These are phyloP conservation scores for Boletellus deceptivus DNA, from an alignment of 1,284 basidiomycete species.

Conservation along the genomic window DNA sequence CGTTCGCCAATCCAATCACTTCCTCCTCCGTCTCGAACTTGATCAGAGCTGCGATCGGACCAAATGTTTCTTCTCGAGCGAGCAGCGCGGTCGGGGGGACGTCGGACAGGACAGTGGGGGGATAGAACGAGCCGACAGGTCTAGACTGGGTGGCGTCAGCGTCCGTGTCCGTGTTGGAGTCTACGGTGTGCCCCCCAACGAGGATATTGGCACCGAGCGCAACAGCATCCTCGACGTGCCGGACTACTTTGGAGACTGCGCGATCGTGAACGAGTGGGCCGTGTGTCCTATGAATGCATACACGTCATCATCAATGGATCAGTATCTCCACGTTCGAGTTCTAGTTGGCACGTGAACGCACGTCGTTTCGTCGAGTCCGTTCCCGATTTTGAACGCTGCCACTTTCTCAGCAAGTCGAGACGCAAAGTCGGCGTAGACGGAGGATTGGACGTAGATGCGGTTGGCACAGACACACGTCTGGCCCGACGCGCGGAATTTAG, in stretches of 20 bases:
- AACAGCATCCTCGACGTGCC: conserved; percentile 87
- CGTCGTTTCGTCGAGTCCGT: conserved; percentile 81
- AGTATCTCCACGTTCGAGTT: not conserved
- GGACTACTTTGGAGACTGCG: conserved; percentile 84
- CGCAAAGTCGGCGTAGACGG: conserved; percentile 84
- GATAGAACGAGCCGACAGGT: conserved; percentile 66
- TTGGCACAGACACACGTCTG: conserved; percentile 92
- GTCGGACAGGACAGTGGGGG: conserved; percentile 87
- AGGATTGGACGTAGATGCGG: conserved; percentile 83
- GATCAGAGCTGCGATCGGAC: conserved; percentile 74
- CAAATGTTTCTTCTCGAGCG: conserved; percentile 85
- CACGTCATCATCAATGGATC: not conserved
- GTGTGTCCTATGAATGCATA: conserved; percentile 61
- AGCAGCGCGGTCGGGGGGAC: conserved; percentile 69
- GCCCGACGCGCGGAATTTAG: conserved; percentile 91
- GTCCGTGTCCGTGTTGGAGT: conserved; percentile 35
- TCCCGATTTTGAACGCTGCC: conserved; percentile 86
- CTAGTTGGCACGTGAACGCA: conserved; percentile 38
- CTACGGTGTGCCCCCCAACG: conserved; percentile 61
- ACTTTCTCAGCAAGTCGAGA: conserved; percentile 82
- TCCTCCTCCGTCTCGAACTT: conserved; percentile 94
- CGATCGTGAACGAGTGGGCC: conserved; percentile 91
- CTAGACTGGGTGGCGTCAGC: conserved; percentile 44
- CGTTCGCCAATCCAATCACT: conserved; percentile 85
- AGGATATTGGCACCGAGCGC: conserved; percentile 83